Percentiles rank a stretch among this genome's conserved stretches.
These are phyloP conservation scores for Neohortaea acidophila DNA, from an alignment of 495 filamentous ascomycete genomes.

Conservation along the genomic window DNA sequence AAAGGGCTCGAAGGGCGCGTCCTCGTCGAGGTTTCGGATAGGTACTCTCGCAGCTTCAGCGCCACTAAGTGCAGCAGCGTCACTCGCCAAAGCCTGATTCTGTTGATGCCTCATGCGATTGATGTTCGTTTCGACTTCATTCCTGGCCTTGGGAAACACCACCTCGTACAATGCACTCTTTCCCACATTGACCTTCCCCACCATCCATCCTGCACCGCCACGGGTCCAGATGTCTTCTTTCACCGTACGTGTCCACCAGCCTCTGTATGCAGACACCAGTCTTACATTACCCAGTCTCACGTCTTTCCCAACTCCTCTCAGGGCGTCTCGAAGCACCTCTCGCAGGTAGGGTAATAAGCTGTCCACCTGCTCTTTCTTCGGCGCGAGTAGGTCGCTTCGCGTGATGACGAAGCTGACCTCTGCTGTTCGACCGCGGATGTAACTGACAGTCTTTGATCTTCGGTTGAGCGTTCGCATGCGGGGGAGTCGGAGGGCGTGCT, in stretches of 20 bases:
- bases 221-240: conserved; percentile 70
- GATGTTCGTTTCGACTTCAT: conserved; percentile 20
- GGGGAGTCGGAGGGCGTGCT: conserved; percentile 41
- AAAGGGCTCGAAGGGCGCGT: background rate
- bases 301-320: conserved; percentile 44
- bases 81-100: background rate
- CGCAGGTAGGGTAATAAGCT: conserved; percentile 66
- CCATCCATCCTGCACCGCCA: conserved; percentile 86
- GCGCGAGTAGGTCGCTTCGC: conserved; percentile 68
- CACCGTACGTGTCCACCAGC: conserved; percentile 76
- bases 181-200: conserved; percentile 94
- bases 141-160: conserved; percentile 70
- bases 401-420: conserved; percentile 85
- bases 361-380: conserved; percentile 65
- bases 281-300: conserved; percentile 66
- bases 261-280: conserved; percentile 66
- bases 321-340: conserved; percentile 52
- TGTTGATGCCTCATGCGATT: background rate
- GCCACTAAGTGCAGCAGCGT: background rate
- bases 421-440: conserved; percentile 40
- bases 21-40: background rate
- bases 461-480: conserved; percentile 63
- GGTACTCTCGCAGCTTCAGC: background rate
- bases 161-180: conserved; percentile 81
- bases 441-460: conserved; percentile 48